Conservation (phyloP, 306 rosid genomes). For the Carpinus fangiana region DNA sequence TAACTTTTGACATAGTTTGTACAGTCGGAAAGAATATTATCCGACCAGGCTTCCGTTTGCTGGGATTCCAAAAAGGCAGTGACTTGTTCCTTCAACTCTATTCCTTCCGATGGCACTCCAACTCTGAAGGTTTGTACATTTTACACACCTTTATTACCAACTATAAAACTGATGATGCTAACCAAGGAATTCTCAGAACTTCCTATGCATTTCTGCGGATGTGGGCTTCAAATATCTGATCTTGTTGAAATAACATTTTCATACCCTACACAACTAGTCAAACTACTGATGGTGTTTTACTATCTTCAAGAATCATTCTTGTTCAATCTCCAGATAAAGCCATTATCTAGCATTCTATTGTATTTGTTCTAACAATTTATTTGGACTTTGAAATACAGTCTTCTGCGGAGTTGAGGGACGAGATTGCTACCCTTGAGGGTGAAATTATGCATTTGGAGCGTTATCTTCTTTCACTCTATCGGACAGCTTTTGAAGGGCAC, state of each 20-base stretch:
- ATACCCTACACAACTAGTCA: not conserved
- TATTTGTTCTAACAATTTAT: not conserved
- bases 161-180: not conserved
- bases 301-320: conserved; percentile 3
- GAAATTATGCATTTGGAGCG: conserved; percentile 38
- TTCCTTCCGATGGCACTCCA: conserved; percentile 20
- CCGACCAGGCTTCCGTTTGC: conserved; percentile 23
- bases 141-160: not conserved
- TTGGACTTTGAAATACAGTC: conserved; percentile 16
- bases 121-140: conserved; percentile 25
- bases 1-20: not conserved
- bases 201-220: not conserved
- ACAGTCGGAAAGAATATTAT: conserved; percentile 6
- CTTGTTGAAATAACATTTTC: not conserved
- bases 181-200: not conserved
- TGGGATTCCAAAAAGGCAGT: conserved; percentile 18
- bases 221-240: conserved; percentile 6
- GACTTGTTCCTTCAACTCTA: conserved; percentile 13
- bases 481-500: conserved; percentile 32
- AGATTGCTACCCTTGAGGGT: conserved; percentile 31
- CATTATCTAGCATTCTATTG: not conserved
- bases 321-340: not conserved
- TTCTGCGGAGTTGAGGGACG: conserved; percentile 24
- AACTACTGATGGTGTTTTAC: not conserved
- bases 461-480: conserved; percentile 37